Evolutionary conservation across 106 monocot species (phyloP).

Genomic region (Dendrobium officinale): DNA sequence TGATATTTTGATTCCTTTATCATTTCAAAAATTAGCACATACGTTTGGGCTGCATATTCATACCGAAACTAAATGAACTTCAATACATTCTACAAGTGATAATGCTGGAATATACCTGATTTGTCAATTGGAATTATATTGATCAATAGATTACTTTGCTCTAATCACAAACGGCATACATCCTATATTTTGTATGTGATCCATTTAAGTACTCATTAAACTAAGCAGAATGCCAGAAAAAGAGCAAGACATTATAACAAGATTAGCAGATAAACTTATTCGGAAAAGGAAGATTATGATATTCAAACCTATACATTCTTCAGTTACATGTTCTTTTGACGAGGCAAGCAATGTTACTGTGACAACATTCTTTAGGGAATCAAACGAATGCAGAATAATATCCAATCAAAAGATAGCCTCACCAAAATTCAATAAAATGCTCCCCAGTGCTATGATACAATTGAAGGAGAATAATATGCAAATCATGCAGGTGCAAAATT

Average conservation of each 20-base stretch:
- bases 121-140: not conserved
- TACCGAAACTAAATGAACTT: no score
- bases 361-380: not conserved
- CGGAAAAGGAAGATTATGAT: not conserved
- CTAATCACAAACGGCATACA: not conserved
- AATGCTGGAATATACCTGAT: no score
- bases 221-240: not conserved
- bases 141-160: not conserved
- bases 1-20: no score
- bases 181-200: not conserved
- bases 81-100: no score
- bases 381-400: no score
- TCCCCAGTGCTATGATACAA: no score
- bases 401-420: no score
- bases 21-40: no score
- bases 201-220: not conserved
- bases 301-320: not conserved
- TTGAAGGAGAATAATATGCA: no score
- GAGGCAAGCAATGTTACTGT: not conserved
- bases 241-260: not conserved
- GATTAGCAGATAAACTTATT: not conserved
- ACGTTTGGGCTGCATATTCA: no score
- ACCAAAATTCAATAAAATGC: no score
- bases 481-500: no score
- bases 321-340: not conserved